phyloP scores from a whole-genome alignment of 2,329 filamentous ascomycete species.

The Bertia moriformis region DNA sequence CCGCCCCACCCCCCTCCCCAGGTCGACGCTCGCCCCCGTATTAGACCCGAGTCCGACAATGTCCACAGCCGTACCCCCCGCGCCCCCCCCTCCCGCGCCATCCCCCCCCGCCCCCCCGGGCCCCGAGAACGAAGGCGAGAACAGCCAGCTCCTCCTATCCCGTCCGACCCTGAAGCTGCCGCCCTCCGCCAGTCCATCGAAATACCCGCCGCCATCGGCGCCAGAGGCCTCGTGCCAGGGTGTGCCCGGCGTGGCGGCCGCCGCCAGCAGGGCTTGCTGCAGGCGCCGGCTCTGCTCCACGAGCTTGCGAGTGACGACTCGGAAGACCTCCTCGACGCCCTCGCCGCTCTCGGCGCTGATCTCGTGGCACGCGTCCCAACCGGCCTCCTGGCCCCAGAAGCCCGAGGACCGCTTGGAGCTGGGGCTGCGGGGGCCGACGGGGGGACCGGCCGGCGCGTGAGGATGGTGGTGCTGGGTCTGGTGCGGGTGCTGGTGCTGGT shows the following conservation, averaged over 20 bases:
- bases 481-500: too few species aligned
- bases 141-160: slow-evolving; percentile 44
- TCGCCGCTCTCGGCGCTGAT: slow-evolving; percentile 88
- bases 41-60: too few species aligned
- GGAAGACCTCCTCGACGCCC: slow-evolving; percentile 91
- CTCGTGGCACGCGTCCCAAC: slow-evolving; percentile 96
- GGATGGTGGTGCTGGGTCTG: slow-evolving; percentile 6
- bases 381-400: slow-evolving; percentile 83
- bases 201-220: slow-evolving; percentile 32
- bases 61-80: too few species aligned
- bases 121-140: slow-evolving; percentile 32
- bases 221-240: slow-evolving; percentile 29
- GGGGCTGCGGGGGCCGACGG: slow-evolving; percentile 45
- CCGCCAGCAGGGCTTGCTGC: slow-evolving; percentile 41
- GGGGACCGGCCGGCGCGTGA: slow-evolving; percentile 13
- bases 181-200: slow-evolving; percentile 26
- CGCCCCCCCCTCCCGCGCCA: background rate
- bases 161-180: slow-evolving; percentile 41
- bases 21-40: too few species aligned
- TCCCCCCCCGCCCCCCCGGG: too few species aligned
- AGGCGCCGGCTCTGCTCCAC: slow-evolving; percentile 51
- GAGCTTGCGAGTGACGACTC: slow-evolving; percentile 48
- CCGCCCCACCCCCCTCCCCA: too few species aligned
- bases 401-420: slow-evolving; percentile 55
- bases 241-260: slow-evolving; percentile 33